Percentiles rank a stretch among this genome's conserved stretches.
These are phyloP conservation scores for Russula vinacea DNA, from an alignment of 768 basidiomycete genomes.

Conservation along the genomic window DNA sequence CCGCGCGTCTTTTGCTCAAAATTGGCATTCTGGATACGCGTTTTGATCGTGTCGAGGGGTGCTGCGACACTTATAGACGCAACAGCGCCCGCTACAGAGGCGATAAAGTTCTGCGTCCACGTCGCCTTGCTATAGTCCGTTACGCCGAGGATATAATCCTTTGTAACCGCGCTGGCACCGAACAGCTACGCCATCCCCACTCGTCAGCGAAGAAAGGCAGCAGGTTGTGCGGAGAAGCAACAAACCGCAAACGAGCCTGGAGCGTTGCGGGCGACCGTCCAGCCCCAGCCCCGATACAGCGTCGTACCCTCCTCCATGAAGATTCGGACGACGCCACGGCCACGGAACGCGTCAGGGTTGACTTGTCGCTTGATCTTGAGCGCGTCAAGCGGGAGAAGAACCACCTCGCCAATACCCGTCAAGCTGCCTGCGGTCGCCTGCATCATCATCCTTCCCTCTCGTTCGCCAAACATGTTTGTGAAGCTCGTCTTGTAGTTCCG, in stretches of 20 bases:
- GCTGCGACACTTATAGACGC: conserved; percentile 95
- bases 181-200: conserved; percentile 62
- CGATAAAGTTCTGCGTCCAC: conserved; percentile 95
- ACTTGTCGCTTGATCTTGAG: conserved; percentile 99
- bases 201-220: not conserved
- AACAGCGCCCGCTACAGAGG: conserved; percentile 89
- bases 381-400: conserved; percentile 92
- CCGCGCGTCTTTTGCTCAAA: conserved; percentile 85
- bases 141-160: conserved; percentile 88
- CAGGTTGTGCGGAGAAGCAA: conserved; percentile 23
- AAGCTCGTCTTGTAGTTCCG: conserved; percentile 79
- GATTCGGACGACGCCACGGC: conserved; percentile 85
- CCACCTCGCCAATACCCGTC: conserved; percentile 91
- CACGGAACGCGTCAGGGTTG: conserved; percentile 97
- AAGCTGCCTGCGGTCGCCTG: conserved; percentile 86
- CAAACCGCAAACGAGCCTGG: conserved; percentile 92
- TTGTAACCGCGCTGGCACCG: conserved; percentile 91
- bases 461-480: conserved; percentile 83
- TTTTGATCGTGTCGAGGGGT: conserved; percentile 94
- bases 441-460: conserved; percentile 93
- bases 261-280: conserved; percentile 98
- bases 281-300: conserved; percentile 97
- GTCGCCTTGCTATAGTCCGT: conserved; percentile 92
- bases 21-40: conserved; percentile 97
- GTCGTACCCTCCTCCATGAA: conserved; percentile 88